Evolutionary conservation across 768 basidiomycete genomes (phyloP).

Genomic region (Floccularia luteovirens): DNA sequence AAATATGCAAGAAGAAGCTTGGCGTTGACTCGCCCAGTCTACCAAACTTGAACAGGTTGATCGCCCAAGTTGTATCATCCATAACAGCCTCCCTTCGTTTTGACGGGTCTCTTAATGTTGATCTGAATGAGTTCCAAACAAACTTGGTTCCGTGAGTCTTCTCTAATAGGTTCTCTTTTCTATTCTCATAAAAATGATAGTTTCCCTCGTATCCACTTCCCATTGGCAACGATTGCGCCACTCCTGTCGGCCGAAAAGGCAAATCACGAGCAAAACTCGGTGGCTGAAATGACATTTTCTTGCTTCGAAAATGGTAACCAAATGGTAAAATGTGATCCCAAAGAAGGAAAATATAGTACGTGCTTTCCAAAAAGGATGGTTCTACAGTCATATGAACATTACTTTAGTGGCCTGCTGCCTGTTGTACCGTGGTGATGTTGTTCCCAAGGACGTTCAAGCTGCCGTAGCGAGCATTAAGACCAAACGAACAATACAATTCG

Average conservation of each 20-base stretch:
- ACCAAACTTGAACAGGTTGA: constrained; percentile 90
- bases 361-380: constrained; percentile 7
- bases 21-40: constrained; percentile 82
- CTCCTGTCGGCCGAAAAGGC: constrained; percentile 93
- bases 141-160: constrained; percentile 90
- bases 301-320: constrained; percentile 97
- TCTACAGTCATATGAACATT: constrained; percentile 7
- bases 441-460: constrained; percentile 91
- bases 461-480: constrained; percentile 95
- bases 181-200: constrained; percentile 26
- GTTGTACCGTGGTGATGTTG: constrained; percentile 93
- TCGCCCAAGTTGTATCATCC: constrained; percentile 97
- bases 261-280: constrained; percentile 93
- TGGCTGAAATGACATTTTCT: constrained; percentile 96
- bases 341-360: constrained; percentile 97
- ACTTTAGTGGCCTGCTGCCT: constrained; percentile 82
- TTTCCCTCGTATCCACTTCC: constrained; percentile 98
- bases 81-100: constrained; percentile 96
- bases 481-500: constrained; percentile 96
- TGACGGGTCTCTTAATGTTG: constrained; percentile 95
- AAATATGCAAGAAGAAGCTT: constrained; percentile 97
- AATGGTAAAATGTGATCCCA: constrained; percentile 94
- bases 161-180: background rate
- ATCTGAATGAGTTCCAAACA: constrained; percentile 97
- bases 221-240: constrained; percentile 92